These are phyloP conservation scores for Tolypocladium ovalisporum DNA, from an alignment of 2,329 filamentous ascomycete species.

Conservation along the genomic window DNA sequence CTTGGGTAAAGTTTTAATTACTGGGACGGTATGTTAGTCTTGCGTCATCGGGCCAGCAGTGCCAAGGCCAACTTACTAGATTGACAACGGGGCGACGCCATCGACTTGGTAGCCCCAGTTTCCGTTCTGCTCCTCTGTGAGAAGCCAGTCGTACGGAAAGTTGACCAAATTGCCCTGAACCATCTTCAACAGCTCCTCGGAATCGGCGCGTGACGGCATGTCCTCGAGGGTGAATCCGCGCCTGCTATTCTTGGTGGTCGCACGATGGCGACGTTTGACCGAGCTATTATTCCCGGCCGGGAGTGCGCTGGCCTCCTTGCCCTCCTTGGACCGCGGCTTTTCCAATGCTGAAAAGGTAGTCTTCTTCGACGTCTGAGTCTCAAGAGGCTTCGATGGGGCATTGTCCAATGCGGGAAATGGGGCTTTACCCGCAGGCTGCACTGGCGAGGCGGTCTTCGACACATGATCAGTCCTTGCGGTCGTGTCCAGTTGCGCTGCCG, in stretches of 20 bases:
- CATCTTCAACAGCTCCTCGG: constrained; percentile 69
- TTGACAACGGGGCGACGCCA: constrained; percentile 89
- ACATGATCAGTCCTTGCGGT: background rate
- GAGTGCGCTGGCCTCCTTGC: constrained; percentile 17
- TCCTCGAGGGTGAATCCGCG: constrained; percentile 62
- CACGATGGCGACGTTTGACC: constrained; percentile 52
- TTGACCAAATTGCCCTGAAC: constrained; percentile 82
- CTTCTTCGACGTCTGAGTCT: constrained; percentile 25
- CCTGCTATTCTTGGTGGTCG: constrained; percentile 58
- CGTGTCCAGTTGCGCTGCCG: background rate
- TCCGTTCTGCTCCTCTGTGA: constrained; percentile 80
- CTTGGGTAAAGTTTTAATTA: constrained; percentile 18
- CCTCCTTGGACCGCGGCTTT: constrained; percentile 30
- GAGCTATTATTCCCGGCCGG: constrained; percentile 31
- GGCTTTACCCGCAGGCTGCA: constrained; percentile 25
- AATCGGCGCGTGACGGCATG: constrained; percentile 61
- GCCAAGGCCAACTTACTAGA: constrained; percentile 59
- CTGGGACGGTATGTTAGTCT: constrained; percentile 18
- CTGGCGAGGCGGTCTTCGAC: background rate
- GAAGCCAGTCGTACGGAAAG: constrained; percentile 94
- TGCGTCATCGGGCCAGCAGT: background rate
- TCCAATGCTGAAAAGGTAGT: constrained; percentile 46
- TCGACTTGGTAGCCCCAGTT: constrained; percentile 98
- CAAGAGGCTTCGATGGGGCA: constrained; percentile 18
- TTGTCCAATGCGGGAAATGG: constrained; percentile 38